Percentiles rank a stretch among this genome's conserved stretches.
These are phyloP conservation scores for Sporothrix euskadiensis DNA, from an alignment of 2,329 filamentous ascomycete genomes.

Conservation along the genomic window DNA sequence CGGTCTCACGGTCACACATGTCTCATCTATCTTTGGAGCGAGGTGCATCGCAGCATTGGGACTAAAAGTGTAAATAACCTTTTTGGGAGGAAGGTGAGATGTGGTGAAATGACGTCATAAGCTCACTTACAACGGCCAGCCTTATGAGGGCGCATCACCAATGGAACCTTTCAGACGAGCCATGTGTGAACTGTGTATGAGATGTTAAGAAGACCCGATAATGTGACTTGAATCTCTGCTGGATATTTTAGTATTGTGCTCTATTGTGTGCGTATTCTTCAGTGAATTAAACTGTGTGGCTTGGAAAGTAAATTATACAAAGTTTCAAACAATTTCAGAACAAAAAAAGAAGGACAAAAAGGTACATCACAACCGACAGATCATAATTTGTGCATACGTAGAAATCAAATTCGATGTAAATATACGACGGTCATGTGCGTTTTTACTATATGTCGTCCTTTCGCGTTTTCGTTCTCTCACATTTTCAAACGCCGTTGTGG, in stretches of 20 bases:
- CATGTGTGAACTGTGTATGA: not conserved
- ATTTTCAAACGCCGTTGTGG: not conserved
- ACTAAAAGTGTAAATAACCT: not conserved
- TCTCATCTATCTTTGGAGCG: not conserved
- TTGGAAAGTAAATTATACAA: too few species aligned
- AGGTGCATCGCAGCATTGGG: not conserved
- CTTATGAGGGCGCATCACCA: not conserved
- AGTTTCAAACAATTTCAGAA: too few species aligned
- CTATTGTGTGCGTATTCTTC: too few species aligned
- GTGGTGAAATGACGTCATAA: not conserved
- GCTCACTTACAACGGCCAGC: not conserved
- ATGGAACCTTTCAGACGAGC: too few species aligned
- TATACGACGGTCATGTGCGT: not conserved
- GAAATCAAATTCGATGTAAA: not conserved
- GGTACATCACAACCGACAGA: too few species aligned
- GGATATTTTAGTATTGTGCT: too few species aligned
- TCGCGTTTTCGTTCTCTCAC: not conserved
- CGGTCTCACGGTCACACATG: not conserved
- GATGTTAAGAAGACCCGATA: not conserved
- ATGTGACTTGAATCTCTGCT: not conserved
- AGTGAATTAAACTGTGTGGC: too few species aligned
- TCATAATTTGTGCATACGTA: not conserved
- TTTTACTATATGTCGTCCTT: not conserved
- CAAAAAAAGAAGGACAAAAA: too few species aligned
- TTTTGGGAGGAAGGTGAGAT: not conserved